These are phyloP conservation scores for Porphyrellus cyaneotinctus DNA, from an alignment of 768 basidiomycete species.

Conservation along the genomic window DNA sequence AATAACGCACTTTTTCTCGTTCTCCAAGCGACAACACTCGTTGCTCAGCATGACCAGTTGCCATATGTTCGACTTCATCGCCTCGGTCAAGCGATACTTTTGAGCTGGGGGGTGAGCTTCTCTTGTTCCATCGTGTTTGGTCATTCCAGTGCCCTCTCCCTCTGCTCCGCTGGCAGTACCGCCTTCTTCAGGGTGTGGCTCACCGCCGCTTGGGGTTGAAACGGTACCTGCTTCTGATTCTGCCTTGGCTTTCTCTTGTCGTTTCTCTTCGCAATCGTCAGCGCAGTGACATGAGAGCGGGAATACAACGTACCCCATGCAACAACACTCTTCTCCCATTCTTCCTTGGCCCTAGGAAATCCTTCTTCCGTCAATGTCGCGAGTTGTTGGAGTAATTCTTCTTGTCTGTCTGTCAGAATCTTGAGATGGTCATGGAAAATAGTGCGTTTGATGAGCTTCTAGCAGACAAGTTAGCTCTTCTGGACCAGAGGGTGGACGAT, in stretches of 20 bases:
- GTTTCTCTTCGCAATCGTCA: constrained; percentile 36
- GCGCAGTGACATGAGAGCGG: not conserved
- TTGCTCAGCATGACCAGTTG: constrained; percentile 77
- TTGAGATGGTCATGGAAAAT: constrained; percentile 71
- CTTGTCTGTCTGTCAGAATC: constrained; percentile 64
- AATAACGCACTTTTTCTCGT: constrained; percentile 53
- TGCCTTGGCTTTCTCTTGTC: constrained; percentile 52
- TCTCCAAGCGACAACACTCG: constrained; percentile 67
- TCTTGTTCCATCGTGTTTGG: constrained; percentile 32
- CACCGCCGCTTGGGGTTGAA: constrained; percentile 28
- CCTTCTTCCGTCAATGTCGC: constrained; percentile 56
- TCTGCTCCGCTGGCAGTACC: constrained; percentile 24
- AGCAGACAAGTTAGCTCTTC: constrained; percentile 9
- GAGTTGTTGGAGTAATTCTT: constrained; percentile 62
- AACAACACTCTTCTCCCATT: constrained; percentile 66
- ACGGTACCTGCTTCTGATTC: constrained; percentile 32
- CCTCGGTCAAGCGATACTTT: constrained; percentile 75
- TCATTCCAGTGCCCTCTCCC: constrained; percentile 17
- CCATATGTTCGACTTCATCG: constrained; percentile 79
- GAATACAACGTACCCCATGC: constrained; percentile 56
- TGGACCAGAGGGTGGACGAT: not conserved
- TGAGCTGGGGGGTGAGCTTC: constrained; percentile 63
- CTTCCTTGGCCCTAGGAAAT: constrained; percentile 66
- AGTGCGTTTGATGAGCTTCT: constrained; percentile 95
- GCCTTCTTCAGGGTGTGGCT: constrained; percentile 32